Conservation (phyloP, 768 basidiomycete species). For the Naganishia vishniacii region DNA sequence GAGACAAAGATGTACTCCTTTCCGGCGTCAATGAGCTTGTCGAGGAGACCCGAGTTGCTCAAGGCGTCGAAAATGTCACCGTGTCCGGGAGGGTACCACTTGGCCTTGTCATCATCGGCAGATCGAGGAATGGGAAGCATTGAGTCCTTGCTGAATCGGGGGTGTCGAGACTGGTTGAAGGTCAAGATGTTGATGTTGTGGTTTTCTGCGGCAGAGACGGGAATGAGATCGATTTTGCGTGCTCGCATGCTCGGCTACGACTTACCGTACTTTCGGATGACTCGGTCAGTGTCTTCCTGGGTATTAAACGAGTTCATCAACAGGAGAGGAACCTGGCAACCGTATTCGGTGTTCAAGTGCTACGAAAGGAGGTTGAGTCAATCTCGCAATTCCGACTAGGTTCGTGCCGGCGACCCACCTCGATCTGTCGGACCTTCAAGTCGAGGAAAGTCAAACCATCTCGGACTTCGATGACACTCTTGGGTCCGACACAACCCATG, state of each 20-base stretch:
- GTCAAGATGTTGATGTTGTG: conserved; percentile 84
- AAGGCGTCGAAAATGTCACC: conserved; percentile 93
- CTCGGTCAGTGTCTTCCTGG: conserved; percentile 87
- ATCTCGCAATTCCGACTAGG: not conserved
- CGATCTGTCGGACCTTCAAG: conserved; percentile 86
- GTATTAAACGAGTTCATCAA: conserved; percentile 99
- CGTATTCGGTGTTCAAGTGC: conserved; percentile 22
- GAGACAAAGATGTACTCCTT: conserved; percentile 97
- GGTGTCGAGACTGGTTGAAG: conserved; percentile 92
- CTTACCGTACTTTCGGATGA: conserved; percentile 80
- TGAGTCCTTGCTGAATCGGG: conserved; percentile 82
- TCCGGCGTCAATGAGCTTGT: conserved; percentile 79
- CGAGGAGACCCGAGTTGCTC: conserved; percentile 79
- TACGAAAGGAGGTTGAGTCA: not conserved
- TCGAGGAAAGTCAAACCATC: conserved; percentile 97
- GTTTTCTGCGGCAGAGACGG: conserved; percentile 56
- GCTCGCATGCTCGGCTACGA: not conserved
- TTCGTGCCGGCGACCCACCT: conserved; percentile 51
- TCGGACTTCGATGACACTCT: conserved; percentile 90
- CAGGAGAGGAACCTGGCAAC: conserved; percentile 75
- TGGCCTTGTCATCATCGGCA: conserved; percentile 74
- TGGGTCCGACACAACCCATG: conserved; percentile 61
- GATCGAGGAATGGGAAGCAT: conserved; percentile 75
- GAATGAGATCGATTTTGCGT: not conserved
- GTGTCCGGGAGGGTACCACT: conserved; percentile 97